A percentile compares a stretch with the other conserved stretches of the same genome.
Conservation (phyloP, 2,329 filamentous ascomycete genomes). For the Westerdykella sp. region DNA sequence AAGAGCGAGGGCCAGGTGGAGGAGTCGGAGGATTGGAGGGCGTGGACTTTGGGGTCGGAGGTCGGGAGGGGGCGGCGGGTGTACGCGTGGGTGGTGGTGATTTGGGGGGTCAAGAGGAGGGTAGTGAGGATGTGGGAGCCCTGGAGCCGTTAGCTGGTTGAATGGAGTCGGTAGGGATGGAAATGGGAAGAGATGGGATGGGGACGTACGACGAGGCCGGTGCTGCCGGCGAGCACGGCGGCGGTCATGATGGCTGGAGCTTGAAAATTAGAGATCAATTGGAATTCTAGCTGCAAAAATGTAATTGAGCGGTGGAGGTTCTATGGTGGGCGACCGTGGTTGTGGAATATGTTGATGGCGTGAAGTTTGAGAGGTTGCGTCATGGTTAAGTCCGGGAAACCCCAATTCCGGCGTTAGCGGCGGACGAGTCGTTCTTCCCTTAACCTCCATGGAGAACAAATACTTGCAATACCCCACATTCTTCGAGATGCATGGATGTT, state of each 20-base stretch:
- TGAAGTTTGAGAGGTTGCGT: too few species aligned
- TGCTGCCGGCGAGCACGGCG: slow-evolving; percentile 56
- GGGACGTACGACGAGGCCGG: slow-evolving; percentile 52
- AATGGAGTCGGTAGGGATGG: neutral
- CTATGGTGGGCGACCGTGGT: too few species aligned
- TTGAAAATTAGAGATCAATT: too few species aligned
- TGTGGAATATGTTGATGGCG: too few species aligned
- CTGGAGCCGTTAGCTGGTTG: slow-evolving; percentile 29
- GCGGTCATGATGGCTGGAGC: slow-evolving; percentile 38
- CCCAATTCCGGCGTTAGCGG: too few species aligned
- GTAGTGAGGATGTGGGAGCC: slow-evolving; percentile 67
- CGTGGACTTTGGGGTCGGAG: slow-evolving; percentile 54
- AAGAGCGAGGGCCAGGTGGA: slow-evolving; percentile 58
- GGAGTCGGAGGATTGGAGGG: slow-evolving; percentile 61
- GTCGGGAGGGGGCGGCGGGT: slow-evolving; percentile 57
- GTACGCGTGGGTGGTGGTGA: slow-evolving; percentile 56
- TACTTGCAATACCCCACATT: too few species aligned
- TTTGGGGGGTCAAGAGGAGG: slow-evolving; percentile 51
- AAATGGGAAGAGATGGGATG: neutral
- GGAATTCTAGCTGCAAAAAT: too few species aligned
- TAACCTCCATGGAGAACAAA: too few species aligned
- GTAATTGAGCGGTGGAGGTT: too few species aligned
- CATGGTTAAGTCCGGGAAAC: too few species aligned
- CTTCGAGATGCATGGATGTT: too few species aligned
- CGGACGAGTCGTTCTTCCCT: too few species aligned